Evolutionary conservation across 345 rosid genomes (phyloP), one percentile per base, ranked within the genome.

Genomic region (Citrus hindsii): DNA sequence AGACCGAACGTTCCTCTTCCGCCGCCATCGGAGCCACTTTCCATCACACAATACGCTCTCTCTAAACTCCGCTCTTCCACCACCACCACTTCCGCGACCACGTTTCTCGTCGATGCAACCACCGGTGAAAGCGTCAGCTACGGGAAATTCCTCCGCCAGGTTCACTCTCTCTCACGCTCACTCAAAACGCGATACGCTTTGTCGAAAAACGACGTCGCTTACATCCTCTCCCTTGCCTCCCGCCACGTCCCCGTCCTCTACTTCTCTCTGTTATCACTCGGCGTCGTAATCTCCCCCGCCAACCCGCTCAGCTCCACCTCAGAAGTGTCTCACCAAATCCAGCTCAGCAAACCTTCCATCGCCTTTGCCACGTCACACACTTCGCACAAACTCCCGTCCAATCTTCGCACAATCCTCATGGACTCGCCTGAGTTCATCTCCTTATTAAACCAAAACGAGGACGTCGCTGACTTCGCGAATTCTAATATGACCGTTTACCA

Each of bases 1-100:
- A 83, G 98, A 53, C 87, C 95, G 0, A 8, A 48, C 27, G 75
- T 86, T 8, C 86, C 93, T 64, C 83, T 85, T 40, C 97, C 94
- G 19, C 90, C 89, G 1, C 48, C 74, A 0, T 37, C 86, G 22
- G 79, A 77, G 9, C 90, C 94, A 56, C 90, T 92, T 78, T 91
- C 98, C 80, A 10, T 82, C 68, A 19, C 91, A 58, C 86, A 88
- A 21, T 90, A 55, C 69, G 76, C 79, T 46, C 71, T 87, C 68
- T 91, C 93, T 28, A 91, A 88, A 80, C 90, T 91, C 76, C 86
- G 61, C 22, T 53, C 58, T 18, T 16, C 58, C 22, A 18, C 22
- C 58, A 22, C 85, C 75, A 28, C 59, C 13, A 14, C 21, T 61
- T 0, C 83, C 67, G 22, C 86, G 38, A 16, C 80, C 35, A 63